Percentiles rank a stretch among this genome's conserved stretches.
Conservation (phyloP, 208 protist species). For the Wallacemonas rigidus region DNA sequence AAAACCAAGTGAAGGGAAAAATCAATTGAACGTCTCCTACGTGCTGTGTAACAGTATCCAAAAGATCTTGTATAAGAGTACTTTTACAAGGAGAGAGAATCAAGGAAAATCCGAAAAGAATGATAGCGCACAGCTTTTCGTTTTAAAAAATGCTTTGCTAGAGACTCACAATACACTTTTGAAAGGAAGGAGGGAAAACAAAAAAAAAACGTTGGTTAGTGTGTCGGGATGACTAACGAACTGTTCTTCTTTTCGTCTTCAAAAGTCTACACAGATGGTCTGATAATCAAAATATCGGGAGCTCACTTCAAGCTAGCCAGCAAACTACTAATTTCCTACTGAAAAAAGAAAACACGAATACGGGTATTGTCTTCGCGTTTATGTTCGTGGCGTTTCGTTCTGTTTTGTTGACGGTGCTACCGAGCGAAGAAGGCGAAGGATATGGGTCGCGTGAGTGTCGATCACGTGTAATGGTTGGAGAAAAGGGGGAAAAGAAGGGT, state of each 20-base stretch:
- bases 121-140: too few species aligned
- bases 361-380: not conserved
- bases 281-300: too few species aligned
- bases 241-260: not conserved
- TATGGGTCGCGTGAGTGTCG: too few species aligned
- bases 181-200: not conserved
- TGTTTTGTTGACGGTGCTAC: not conserved
- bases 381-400: not conserved
- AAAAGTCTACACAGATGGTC: too few species aligned
- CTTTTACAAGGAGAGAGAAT: not conserved
- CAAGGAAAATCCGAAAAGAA: not conserved
- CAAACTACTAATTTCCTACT: conserved; percentile 1
- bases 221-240: not conserved
- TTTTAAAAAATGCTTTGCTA: too few species aligned
- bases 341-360: conserved; percentile 20
- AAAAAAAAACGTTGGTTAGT: conserved; percentile 4
- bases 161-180: too few species aligned
- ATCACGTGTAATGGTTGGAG: too few species aligned
- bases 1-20: too few species aligned
- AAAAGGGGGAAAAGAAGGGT: too few species aligned
- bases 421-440: too few species aligned
- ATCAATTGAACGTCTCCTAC: too few species aligned
- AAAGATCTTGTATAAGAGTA: not conserved
- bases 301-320: not conserved
- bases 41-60: not conserved